Percentiles rank a stretch among this genome's conserved stretches.
Evolutionary conservation across 179 eudicot genomes (phyloP).

Genomic region (Spergularia azorica): DNA sequence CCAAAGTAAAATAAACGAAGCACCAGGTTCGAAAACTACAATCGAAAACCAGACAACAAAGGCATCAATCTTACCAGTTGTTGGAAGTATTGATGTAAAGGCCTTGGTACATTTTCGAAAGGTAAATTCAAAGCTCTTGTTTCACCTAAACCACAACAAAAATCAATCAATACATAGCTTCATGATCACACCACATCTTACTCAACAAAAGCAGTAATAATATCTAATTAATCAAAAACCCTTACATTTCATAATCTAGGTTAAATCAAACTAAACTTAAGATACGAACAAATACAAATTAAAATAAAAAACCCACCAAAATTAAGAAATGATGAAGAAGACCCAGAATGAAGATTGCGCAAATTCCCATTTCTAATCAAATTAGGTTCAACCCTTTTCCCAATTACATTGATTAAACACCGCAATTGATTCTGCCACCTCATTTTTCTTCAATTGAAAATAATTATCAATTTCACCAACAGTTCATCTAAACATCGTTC

Average conservation of each 20-base stretch:
- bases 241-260: not conserved
- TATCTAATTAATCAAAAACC: slow-evolving; percentile 1
- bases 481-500: slow-evolving; percentile 7
- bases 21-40: not conserved
- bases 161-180: not conserved
- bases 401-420: slow-evolving; percentile 43
- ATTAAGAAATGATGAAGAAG: slow-evolving; percentile 36
- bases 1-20: not conserved
- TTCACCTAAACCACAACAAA: slow-evolving; percentile 33
- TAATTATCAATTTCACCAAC: not conserved
- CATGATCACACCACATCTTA: not conserved
- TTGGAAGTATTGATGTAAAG: slow-evolving; percentile 60
- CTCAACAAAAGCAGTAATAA: not conserved
- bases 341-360: slow-evolving; percentile 38
- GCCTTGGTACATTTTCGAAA: slow-evolving; percentile 41
- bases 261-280: not conserved
- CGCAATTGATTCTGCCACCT: slow-evolving; percentile 70
- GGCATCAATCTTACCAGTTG: slow-evolving; percentile 55
- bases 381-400: slow-evolving; percentile 51
- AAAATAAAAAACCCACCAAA: slow-evolving; percentile 23
- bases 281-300: too few species aligned
- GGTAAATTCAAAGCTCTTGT: slow-evolving; percentile 29
- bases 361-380: slow-evolving; percentile 34
- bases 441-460: slow-evolving; percentile 30
- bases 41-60: not conserved